These are phyloP conservation scores for Scheffersomyces parashehatae DNA, from an alignment of 1,139 yeast genomes.

Conservation along the genomic window DNA sequence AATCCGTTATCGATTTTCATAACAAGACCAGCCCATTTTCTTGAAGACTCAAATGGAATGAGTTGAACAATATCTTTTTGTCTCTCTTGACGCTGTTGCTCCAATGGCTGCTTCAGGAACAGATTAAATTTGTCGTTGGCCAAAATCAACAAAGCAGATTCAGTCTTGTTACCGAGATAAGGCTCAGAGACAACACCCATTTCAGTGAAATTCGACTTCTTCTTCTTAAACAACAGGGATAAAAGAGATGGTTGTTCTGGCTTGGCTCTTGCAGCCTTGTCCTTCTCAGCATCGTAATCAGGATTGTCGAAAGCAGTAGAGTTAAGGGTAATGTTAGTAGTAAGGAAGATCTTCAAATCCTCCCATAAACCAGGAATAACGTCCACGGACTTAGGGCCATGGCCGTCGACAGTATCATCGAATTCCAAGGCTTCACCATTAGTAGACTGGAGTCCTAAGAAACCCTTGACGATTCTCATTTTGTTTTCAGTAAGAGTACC, in stretches of 20 bases:
- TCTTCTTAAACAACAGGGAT: conserved; percentile 12
- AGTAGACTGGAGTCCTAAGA: conserved; percentile 46
- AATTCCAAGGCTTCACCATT: conserved; percentile 28
- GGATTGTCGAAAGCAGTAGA: conserved; percentile 86
- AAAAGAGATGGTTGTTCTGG: conserved; percentile 30
- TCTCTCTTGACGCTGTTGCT: conserved; percentile 36
- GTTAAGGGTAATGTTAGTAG: conserved; percentile 70
- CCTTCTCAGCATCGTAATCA: conserved; percentile 40
- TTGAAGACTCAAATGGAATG: conserved; percentile 88
- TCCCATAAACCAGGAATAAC: conserved; percentile 30
- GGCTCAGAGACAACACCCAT: conserved; percentile 48
- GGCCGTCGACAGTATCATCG: conserved; percentile 38
- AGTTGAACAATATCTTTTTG: conserved; percentile 56
- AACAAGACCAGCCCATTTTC: conserved; percentile 91
- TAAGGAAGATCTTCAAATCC: conserved; percentile 38
- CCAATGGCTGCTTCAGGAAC: conserved; percentile 39
- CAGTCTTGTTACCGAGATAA: conserved; percentile 91
- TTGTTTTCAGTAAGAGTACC: conserved; percentile 93
- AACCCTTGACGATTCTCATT: conserved; percentile 85
- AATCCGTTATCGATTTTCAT: conserved; percentile 50
- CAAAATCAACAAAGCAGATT: conserved; percentile 77
- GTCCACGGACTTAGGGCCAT: conserved; percentile 31
- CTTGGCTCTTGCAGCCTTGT: conserved; percentile 24
- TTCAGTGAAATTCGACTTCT: conserved; percentile 15
- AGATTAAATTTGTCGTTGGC: conserved; percentile 60